Base-by-base conservation (phyloP, 306 rosid genomes). In the Fragaria vesca region DNA sequence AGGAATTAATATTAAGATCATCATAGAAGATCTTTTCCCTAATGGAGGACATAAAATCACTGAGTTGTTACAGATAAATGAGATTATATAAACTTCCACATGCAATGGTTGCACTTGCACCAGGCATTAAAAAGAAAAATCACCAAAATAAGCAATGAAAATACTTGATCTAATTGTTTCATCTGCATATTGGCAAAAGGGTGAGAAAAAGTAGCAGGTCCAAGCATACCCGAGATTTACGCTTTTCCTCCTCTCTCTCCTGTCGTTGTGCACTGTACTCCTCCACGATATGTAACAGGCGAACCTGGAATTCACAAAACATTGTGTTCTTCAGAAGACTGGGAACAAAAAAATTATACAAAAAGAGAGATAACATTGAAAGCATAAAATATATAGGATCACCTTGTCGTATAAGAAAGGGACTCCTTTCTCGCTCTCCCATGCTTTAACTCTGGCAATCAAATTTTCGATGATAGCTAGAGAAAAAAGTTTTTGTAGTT, bases 351-450 rank as follows among this genome's bases (percentile, higher is more conserved):
- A 52, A 68, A 66, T 26, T 26, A 26, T 0, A 11, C 15, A 12
- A 20, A 36, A 1, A 13, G 8, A 21, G 4, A 70, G 20, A 4
- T 6, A 58, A 34, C 24, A 20, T 60, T 4, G 47, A 67, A 55
- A 74, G 50, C 36, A 62, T 38, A n/a, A 47, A 62, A 20, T 20
- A 62, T 24, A 65, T 20, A n/a, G 17, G 54, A 80, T 84, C 75
- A 94, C 98, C 98, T 92, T 92, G 85, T 90, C 98, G 71, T 90
- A 94, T 66, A 91, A 79, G 88, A 94, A 92, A 75, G 94, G 87
- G 75, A 87, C 89, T 86, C 92, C 96, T 84, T 88, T 90, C 75
- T 94, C 98, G 74, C 62, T 47, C 79, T 92, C 97, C 98, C 98
- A 94, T 21, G 91, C 93, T 78, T 86, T 92, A 24, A 92, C 93